Base-by-base conservation (phyloP, 2,329 filamentous ascomycete genomes). In the Pseudovirgaria hyperparasitica region DNA sequence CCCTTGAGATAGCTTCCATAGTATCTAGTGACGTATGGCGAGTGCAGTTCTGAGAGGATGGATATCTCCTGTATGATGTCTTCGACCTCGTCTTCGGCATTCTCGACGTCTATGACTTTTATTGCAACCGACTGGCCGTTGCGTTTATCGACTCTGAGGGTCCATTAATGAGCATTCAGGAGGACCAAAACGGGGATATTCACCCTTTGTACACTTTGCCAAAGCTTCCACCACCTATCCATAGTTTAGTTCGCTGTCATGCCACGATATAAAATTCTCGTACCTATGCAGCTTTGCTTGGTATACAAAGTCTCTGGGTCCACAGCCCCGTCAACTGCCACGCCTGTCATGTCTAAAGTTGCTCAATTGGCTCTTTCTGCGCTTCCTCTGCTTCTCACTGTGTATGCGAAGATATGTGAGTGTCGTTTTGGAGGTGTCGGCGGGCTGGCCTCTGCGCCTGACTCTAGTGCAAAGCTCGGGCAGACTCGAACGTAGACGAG, bases 61-160 rank as follows among this genome's bases (percentile, higher is more conserved):
- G 87, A 85, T 42, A 98, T 96, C 60, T 98, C 90, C 54, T 93
- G 85, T 53, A 96, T 94, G 45, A 98, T 98, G 58, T 98, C 90
- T 62, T 96, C 90, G 42, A 98, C 87, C 60, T 98, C 90, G 55
- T 98, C 90, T 58, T 98, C 90, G 46, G 90, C 90, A 60, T 90
- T 94, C 58, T 98, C 90, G 40, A 98, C 90, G 48, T 98, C 90
- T 53, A 98, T 96, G 45, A 98, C 70, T 58, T 98, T 98, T 64
- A 98, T 98, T 16, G 90, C 90, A 26, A 98, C 90, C 9, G 87
- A 78, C 48, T 92, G 80, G 19, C 90, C 90, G 11, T 80, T 92
- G 27, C 82, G 75, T 50, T 90, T 92, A 60, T 96, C 87, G 39
- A 96, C 82, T 32, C 81, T 90, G 41, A 14, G 21, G 26, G 13